phyloP scores from a whole-genome alignment of 805 yeast genomes.

The Ogataea parapolymorpha region DNA sequence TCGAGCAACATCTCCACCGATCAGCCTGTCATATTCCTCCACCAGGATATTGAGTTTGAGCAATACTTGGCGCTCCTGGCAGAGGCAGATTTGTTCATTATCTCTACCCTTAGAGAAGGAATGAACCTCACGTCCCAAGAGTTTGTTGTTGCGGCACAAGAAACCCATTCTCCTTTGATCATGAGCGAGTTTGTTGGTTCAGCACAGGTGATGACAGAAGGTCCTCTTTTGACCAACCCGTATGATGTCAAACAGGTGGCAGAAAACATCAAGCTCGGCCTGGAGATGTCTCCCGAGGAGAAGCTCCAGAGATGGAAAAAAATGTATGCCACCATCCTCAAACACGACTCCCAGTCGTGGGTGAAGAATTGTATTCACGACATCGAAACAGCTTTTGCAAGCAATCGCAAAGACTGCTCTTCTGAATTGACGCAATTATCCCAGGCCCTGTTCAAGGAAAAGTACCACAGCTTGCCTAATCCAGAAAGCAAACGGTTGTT shows the following conservation, averaged over 20 bases:
- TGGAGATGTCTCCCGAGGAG: conserved; percentile 62
- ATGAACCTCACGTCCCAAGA: conserved; percentile 97
- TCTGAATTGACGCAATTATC: conserved; percentile 25
- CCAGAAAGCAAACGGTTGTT: conserved; percentile 40
- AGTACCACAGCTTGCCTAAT: conserved; percentile 24
- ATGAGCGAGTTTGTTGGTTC: conserved; percentile 95
- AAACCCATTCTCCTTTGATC: conserved; percentile 74
- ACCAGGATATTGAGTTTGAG: conserved; percentile 83
- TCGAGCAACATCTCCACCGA: conserved; percentile 67
- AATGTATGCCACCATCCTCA: conserved; percentile 54
- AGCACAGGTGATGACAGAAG: conserved; percentile 68
- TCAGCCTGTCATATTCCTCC: conserved; percentile 84
- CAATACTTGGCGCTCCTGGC: conserved; percentile 83
- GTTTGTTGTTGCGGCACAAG: conserved; percentile 70
- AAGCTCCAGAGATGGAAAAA: conserved; percentile 58
- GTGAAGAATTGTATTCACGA: conserved; percentile 51
- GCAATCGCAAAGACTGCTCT: conserved; percentile 28
- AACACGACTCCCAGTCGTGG: conserved; percentile 78
- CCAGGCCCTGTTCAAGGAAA: conserved; percentile 34
- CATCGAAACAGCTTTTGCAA: conserved; percentile 50
- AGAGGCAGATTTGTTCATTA: conserved; percentile 86
- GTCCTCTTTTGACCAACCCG: conserved; percentile 81
- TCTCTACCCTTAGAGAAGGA: conserved; percentile 92
- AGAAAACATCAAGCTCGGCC: conserved; percentile 56
- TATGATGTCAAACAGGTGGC: conserved; percentile 77